phyloP scores from a whole-genome alignment of 192 early-diverging fungal species.

The Gaertneriomyces semiglobifer region DNA sequence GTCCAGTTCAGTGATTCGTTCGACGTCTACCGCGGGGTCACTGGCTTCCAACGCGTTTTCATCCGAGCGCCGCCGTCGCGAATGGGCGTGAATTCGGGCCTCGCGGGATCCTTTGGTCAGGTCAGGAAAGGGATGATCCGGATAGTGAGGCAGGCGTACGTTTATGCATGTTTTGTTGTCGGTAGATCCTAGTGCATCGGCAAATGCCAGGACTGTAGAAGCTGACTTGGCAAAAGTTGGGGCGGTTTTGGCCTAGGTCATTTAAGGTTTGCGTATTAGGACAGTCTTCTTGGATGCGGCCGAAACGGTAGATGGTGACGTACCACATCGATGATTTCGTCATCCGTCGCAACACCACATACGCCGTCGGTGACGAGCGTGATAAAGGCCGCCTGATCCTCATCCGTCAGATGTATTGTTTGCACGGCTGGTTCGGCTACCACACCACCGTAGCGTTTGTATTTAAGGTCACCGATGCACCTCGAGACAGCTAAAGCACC shows the following conservation, averaged over 20 bases:
- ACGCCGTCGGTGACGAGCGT: constrained; percentile 20
- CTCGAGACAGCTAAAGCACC: constrained; percentile 17
- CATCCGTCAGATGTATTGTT: neutral
- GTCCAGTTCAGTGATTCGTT: neutral
- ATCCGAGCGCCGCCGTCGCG: neutral
- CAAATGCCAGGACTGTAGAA: neutral
- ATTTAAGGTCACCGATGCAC: constrained; percentile 17
- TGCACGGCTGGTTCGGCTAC: constrained; percentile 8
- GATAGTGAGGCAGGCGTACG: constrained; percentile 9
- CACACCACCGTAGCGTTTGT: constrained; percentile 16
- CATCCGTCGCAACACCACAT: constrained; percentile 2
- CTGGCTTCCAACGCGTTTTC: constrained; percentile 5
- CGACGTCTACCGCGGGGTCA: neutral
- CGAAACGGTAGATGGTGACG: neutral
- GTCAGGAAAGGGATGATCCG: neutral
- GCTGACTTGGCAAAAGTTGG: neutral
- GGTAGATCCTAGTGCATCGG: constrained; percentile 15
- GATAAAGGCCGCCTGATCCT: constrained; percentile 11
- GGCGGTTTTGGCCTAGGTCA: neutral
- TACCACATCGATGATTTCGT: constrained; percentile 17
- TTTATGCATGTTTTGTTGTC: constrained; percentile 20
- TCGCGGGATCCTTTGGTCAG: neutral
- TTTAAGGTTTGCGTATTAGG: no score
- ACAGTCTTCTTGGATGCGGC: no score
- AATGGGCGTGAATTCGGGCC: neutral